Base-by-base conservation (phyloP, 108 stramenopile species). In the Nannochloropsis granulata region DNA sequence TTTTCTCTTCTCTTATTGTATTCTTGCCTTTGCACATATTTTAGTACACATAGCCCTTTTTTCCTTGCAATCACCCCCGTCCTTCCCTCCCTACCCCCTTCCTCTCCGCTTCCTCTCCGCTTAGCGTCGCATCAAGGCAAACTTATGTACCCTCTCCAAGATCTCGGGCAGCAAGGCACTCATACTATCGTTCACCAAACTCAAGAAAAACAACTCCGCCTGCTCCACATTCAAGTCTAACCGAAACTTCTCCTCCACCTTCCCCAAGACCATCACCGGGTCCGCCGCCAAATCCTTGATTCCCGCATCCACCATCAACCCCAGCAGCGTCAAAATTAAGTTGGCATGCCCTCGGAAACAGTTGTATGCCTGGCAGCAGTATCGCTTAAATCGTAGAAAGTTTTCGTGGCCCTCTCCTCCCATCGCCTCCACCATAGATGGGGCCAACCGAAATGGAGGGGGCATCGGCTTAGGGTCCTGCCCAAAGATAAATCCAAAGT, bases 301-400 rank as follows among this genome's bases (percentile, higher is more conserved):
- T n/a, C 94, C 95, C 11, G 97, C 97, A 89, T 98, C 97, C 81
- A 94, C 95, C 97, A 97, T 98, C 14, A 99, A 90, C 83, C 94
- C 91, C 23, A 99, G 92, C 79, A 99, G 85, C 85, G 98, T 98
- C 81, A 99, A 89, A 43, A 98, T 93, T 21, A 99, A 92, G n/a
- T 96, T 95, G 24, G 97, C 97, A 79, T 92, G 93, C 86, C 97
- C 97, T 24, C 99, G 93, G 8, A 99, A 89, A 26, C 94, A 93
- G 82, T 95, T 96, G 88, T 95, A 99, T 8, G 96, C 96, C 90
- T 98, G 95, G 83, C 97, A 97, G 45, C 95, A 94, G 24, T 97
- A 86, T 25, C 94, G 94, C 86, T 95, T 94, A 88, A 99, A 99
- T 84, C 94, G 23, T 25, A 44, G 92, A 42, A 93, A 93, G 87